These are phyloP conservation scores for Sphagnum tenellum DNA, from an alignment of 225 moss, liverwort and hornwort species.

Conservation along the genomic window DNA sequence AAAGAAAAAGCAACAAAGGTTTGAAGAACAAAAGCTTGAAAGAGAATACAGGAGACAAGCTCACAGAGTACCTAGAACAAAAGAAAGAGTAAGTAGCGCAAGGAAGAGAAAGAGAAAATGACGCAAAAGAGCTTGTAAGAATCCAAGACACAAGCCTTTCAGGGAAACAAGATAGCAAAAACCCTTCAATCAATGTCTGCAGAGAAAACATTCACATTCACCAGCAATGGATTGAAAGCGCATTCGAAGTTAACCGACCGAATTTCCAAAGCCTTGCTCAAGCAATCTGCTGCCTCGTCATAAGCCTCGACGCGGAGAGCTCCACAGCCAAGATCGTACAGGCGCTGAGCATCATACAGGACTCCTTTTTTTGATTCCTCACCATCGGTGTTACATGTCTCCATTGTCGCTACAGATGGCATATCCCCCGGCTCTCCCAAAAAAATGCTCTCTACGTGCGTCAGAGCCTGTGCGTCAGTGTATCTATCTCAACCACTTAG, in stretches of 20 bases:
- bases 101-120: too few species aligned
- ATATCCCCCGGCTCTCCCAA: not conserved
- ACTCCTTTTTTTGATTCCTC: not conserved
- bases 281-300: slow-evolving; percentile 72
- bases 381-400: not conserved
- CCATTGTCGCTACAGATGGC: slow-evolving; percentile 3
- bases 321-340: slow-evolving; percentile 63
- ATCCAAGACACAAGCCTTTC: too few species aligned
- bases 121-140: too few species aligned
- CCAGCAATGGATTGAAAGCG: too few species aligned
- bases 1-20: too few species aligned
- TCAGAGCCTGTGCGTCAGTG: too few species aligned
- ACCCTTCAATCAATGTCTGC: not conserved
- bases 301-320: slow-evolving; percentile 52
- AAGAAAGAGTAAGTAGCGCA: not conserved
- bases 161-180: not conserved
- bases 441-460: too few species aligned
- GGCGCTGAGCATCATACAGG: slow-evolving; percentile 42
- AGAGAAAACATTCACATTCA: too few species aligned
- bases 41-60: not conserved
- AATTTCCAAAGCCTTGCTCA: slow-evolving; percentile 88
- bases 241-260: slow-evolving; percentile 18
- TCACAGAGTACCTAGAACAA: not conserved
- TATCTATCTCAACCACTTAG: too few species aligned
- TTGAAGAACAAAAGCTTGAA: too few species aligned